phyloP scores from a whole-genome alignment of 371 early-diverging fungal species.

The Rhizopus sp. region DNA sequence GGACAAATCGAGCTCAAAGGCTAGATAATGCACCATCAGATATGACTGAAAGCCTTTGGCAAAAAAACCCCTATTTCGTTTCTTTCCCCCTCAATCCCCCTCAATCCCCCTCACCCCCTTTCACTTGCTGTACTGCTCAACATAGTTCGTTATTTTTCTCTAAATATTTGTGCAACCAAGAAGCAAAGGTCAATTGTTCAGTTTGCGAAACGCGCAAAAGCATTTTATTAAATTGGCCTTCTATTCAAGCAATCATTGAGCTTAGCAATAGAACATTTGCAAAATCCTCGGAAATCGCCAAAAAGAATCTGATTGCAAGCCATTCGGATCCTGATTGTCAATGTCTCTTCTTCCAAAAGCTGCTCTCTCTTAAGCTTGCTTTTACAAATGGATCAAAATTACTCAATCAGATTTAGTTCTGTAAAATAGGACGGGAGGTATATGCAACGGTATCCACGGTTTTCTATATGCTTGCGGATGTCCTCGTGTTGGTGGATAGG shows the following conservation, averaged over 20 bases:
- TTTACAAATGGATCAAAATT: conserved; percentile 17
- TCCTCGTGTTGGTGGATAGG: conserved; percentile 14
- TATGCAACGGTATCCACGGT: conserved; percentile 22
- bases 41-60: background rate
- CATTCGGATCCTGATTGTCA: conserved; percentile 4
- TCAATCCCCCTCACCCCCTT: no score
- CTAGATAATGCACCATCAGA: conserved; percentile 3
- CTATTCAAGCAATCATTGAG: conserved; percentile 10
- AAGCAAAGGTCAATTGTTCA: background rate
- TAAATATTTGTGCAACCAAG: conserved; percentile 1
- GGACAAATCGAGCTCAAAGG: conserved; percentile 8
- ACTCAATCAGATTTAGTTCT: conserved; percentile 20
- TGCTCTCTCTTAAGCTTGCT: conserved; percentile 12
- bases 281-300: conserved; percentile 11
- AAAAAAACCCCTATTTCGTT: background rate
- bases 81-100: conserved; percentile 5
- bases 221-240: conserved; percentile 15
- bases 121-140: conserved; percentile 9
- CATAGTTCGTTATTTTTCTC: conserved; percentile 1
- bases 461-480: conserved; percentile 18
- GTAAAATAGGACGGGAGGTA: conserved; percentile 19
- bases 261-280: conserved; percentile 7
- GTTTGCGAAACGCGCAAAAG: conserved; percentile 7
- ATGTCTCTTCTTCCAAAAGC: conserved; percentile 13
- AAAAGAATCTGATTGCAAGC: conserved; percentile 10